Conservation (phyloP, 139 green algal genomes). For the Deuterostichococcus epilithicus region DNA sequence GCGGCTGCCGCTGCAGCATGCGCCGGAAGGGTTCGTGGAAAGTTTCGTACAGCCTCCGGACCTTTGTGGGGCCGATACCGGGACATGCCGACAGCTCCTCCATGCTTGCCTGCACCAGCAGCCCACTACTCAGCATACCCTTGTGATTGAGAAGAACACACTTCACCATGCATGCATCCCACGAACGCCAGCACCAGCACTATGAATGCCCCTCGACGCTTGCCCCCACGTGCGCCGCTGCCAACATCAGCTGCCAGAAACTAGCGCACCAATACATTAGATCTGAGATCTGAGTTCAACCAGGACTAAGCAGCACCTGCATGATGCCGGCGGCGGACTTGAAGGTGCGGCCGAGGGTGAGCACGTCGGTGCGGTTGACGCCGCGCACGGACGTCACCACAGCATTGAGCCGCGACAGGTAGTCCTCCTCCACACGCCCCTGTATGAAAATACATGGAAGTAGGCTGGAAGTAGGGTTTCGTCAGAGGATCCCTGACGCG, state of each 20-base stretch:
- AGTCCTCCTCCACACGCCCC: constrained; percentile 67
- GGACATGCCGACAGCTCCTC: constrained; percentile 72
- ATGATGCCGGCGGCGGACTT: constrained; percentile 42
- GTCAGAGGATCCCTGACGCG: too few relatives aligned
- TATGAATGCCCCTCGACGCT: too few relatives aligned
- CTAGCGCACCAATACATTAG: constrained; percentile 19
- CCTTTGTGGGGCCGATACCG: constrained; percentile 88
- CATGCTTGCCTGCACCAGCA: constrained; percentile 23
- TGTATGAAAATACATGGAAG: constrained; percentile 20
- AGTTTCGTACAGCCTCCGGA: constrained; percentile 55
- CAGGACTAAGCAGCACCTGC: too few relatives aligned
- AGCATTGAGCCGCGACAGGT: constrained; percentile 62
- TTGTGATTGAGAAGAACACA: constrained; percentile 26
- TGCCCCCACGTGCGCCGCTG: too few relatives aligned
- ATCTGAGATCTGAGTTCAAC: too few relatives aligned
- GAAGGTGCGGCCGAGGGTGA: constrained; percentile 55
- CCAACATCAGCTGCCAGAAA: constrained; percentile 28
- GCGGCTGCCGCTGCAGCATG: constrained; percentile 1
- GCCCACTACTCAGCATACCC: too few relatives aligned
- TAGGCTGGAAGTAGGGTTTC: too few relatives aligned
- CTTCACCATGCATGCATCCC: too few relatives aligned
- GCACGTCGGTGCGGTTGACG: constrained; percentile 78
- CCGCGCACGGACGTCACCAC: constrained; percentile 66
- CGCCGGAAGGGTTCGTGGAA: constrained; percentile 50
- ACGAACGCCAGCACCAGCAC: too few relatives aligned